Evolutionary conservation across 1,139 yeast species (phyloP).

Genomic region (Lodderomyces theae): DNA sequence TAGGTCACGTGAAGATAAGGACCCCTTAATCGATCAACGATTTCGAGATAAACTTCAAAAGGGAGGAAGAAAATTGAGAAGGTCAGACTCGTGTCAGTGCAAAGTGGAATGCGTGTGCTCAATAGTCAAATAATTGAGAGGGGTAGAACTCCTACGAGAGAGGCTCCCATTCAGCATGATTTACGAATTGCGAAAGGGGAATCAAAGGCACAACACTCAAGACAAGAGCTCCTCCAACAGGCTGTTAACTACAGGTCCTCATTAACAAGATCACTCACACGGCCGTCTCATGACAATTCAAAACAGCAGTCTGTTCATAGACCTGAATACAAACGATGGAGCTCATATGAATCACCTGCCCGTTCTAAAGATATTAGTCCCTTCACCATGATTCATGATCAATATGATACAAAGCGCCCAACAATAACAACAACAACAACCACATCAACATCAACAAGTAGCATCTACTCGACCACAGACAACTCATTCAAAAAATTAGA

Average conservation of each 20-base stretch:
- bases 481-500: conserved; percentile 22
- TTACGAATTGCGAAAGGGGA: background rate
- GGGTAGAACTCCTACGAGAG: conserved; percentile 7
- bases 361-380: conserved; percentile 21
- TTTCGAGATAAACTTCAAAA: too few relatives aligned
- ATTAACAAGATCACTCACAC: conserved; percentile 10
- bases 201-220: background rate
- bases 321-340: conserved; percentile 26
- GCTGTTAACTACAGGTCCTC: conserved; percentile 5
- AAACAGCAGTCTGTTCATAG: conserved; percentile 8
- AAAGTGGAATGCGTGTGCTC: too few relatives aligned
- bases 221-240: conserved; percentile 3
- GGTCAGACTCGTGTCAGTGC: too few relatives aligned
- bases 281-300: conserved; percentile 7
- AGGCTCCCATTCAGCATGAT: background rate
- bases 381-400: conserved; percentile 28
- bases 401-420: conserved; percentile 29
- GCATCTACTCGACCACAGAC: conserved; percentile 17
- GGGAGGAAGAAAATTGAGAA: too few relatives aligned
- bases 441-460: too few relatives aligned
- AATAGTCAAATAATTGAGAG: too few relatives aligned
- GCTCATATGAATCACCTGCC: conserved; percentile 14
- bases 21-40: background rate
- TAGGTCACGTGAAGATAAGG: conserved; percentile 10
- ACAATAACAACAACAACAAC: too few relatives aligned